Evolutionary conservation across 345 rosid species (phyloP).

Genomic region (Cardamine occulta): DNA sequence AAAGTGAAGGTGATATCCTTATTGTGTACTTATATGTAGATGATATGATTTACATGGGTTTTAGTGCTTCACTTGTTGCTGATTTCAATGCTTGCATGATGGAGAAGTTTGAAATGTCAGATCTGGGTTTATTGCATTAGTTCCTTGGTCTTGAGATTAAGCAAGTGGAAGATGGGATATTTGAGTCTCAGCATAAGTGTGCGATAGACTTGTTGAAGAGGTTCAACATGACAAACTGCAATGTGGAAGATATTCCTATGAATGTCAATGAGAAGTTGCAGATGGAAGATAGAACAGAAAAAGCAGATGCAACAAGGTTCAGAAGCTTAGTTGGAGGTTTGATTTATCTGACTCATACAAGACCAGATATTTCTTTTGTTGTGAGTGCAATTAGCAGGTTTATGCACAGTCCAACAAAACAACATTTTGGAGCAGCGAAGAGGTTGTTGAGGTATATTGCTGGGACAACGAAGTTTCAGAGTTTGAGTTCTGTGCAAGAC

Average conservation of each 20-base stretch:
- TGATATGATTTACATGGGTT: conserved; percentile 11
- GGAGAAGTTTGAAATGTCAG: background rate
- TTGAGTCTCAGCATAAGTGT: background rate
- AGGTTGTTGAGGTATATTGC: background rate
- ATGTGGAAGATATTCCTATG: background rate
- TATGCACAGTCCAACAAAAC: background rate
- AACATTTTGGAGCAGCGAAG: no score
- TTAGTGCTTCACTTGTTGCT: background rate
- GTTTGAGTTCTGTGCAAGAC: background rate
- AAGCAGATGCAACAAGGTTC: background rate
- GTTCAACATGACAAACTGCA: conserved; percentile 1
- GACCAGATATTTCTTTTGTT: background rate
- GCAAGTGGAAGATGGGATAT: background rate
- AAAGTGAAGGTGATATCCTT: background rate
- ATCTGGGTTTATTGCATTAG: background rate
- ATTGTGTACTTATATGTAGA: conserved; percentile 7
- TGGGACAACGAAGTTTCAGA: background rate
- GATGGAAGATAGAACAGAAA: conserved; percentile 4
- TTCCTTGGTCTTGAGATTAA: background rate
- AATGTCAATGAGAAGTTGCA: conserved; percentile 14
- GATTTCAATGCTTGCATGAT: background rate
- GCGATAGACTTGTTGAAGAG: background rate
- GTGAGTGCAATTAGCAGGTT: conserved; percentile 1
- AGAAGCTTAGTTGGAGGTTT: no score
- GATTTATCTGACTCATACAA: no score